Evolutionary conservation across 1,284 basidiomycete genomes (phyloP), one percentile per base, ranked within the genome.

Genomic region (Vanrija humicola): DNA sequence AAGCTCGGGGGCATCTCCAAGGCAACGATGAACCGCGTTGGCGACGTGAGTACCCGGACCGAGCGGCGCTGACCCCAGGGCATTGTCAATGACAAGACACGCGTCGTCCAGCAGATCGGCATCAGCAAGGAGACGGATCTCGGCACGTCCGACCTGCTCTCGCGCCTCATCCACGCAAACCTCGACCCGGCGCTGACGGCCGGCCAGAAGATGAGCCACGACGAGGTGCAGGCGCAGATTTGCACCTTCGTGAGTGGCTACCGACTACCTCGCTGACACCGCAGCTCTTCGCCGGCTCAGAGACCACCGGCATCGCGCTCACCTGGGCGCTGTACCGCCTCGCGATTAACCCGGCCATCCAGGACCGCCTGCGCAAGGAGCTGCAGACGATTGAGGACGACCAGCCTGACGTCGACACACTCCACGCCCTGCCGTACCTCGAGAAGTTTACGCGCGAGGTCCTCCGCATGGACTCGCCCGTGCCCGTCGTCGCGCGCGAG

Each of bases 311-410:
- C 0, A 85, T 83, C 0, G 83, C 86, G 1, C 77, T 88, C 1
- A 83, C 86, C 3, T 92, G 88, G 88, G 83, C 82, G 52, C 76
- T 90, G 3, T 87, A 86, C 70, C 82, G 82, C 18, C 82, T 90
- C n/a, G 79, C 85, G 0, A 78, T 76, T 25, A 67, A 83, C 51
- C 82, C 79, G 34, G 34, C 34, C 34, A 34, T 34, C 34, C 34
- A 34, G 34, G 12, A 8, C 4, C 34, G 34, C 34, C 34, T 34
- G 34, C 34, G 34, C 12, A 12, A 34, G 34, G 34, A 34, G 12
- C 34, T 34, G 9, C 34, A 34, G 34, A 34, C 34, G 12, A 34
- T 34, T 10, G 5, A 14, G 4, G 82, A 84, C 15, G 65, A 70
- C 40, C 54, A 63, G 43, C 69, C 73, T 19, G 57, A 48, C 25